Conservation (phyloP, 1,284 basidiomycete genomes). For the Coniferiporia sulphurascens region DNA sequence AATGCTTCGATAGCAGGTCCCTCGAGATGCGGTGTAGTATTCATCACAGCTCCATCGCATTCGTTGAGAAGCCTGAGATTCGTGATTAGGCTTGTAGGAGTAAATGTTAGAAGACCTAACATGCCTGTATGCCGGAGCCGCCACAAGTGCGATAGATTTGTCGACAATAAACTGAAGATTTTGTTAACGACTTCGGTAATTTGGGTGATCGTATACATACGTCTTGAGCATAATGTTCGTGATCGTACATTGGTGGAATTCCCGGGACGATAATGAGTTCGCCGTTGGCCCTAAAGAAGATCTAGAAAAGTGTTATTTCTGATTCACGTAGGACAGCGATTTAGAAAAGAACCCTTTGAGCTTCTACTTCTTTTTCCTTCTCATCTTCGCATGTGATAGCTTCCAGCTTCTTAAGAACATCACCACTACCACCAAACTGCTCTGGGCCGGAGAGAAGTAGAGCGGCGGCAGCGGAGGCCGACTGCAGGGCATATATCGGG, state of each 20-base stretch:
- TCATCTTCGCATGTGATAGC: background rate
- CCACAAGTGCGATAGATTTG: background rate
- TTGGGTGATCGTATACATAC: background rate
- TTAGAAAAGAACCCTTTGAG: background rate
- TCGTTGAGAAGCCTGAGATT: constrained; percentile 2
- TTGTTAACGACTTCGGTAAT: background rate
- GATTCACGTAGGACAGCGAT: too few relatives aligned
- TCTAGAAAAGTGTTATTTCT: background rate
- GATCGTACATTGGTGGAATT: constrained; percentile 8
- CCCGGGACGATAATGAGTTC: background rate
- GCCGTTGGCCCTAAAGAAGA: background rate
- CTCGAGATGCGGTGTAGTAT: constrained; percentile 1
- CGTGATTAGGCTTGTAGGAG: background rate
- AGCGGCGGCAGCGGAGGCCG: constrained; percentile 1
- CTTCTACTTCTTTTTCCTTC: background rate
- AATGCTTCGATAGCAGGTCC: background rate
- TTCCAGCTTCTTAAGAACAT: constrained; percentile 5
- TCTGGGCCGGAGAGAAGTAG: constrained; percentile 12
- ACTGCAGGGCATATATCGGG: constrained; percentile 11
- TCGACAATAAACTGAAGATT: background rate
- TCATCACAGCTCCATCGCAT: constrained; percentile 8
- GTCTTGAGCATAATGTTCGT: background rate
- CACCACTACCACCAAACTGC: constrained; percentile 1
- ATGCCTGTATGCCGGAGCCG: background rate
- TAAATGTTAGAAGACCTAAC: background rate